These are phyloP conservation scores for Cyclotella baltica DNA, from an alignment of 108 stramenopile species.

Conservation along the genomic window DNA sequence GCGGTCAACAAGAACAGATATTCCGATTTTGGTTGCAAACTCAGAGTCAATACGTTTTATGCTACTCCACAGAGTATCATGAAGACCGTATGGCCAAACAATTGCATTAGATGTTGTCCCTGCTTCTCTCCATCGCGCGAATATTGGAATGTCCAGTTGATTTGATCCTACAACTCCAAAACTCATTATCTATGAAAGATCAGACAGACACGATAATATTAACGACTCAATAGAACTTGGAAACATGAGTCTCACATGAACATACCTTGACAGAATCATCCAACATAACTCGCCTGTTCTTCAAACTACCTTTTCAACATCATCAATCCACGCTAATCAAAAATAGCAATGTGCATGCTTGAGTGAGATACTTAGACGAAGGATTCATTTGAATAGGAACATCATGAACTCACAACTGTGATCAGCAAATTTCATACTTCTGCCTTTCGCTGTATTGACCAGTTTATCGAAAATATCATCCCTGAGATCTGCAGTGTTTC, in stretches of 20 bases:
- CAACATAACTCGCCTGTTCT: slow-evolving; percentile 43
- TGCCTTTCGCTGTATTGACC: slow-evolving; percentile 23
- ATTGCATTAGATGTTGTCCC: slow-evolving; percentile 8
- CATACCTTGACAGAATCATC: slow-evolving; percentile 44
- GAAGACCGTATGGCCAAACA: slow-evolving; percentile 46
- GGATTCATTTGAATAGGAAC: too few relatives aligned
- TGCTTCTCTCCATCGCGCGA: slow-evolving; percentile 22
- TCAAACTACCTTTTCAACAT: slow-evolving; percentile 16
- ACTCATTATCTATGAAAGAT: slow-evolving; percentile 34
- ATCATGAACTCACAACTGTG: slow-evolving; percentile 23
- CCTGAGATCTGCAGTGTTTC: slow-evolving; percentile 49
- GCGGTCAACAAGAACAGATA: not conserved
- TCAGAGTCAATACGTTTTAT: slow-evolving; percentile 22
- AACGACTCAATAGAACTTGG: not conserved
- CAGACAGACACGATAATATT: too few relatives aligned
- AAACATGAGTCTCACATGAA: not conserved
- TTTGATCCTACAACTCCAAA: slow-evolving; percentile 25
- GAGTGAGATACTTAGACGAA: not conserved
- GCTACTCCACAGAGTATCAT: slow-evolving; percentile 1
- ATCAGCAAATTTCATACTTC: slow-evolving; percentile 25
- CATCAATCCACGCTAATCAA: slow-evolving; percentile 19
- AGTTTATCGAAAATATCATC: slow-evolving; percentile 45
- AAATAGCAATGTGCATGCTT: too few relatives aligned
- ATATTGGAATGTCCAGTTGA: slow-evolving; percentile 31
- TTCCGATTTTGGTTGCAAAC: slow-evolving; percentile 24